phyloP scores from a whole-genome alignment of 352 stramenopile genomes.

The Phytophthora tentaculata region DNA sequence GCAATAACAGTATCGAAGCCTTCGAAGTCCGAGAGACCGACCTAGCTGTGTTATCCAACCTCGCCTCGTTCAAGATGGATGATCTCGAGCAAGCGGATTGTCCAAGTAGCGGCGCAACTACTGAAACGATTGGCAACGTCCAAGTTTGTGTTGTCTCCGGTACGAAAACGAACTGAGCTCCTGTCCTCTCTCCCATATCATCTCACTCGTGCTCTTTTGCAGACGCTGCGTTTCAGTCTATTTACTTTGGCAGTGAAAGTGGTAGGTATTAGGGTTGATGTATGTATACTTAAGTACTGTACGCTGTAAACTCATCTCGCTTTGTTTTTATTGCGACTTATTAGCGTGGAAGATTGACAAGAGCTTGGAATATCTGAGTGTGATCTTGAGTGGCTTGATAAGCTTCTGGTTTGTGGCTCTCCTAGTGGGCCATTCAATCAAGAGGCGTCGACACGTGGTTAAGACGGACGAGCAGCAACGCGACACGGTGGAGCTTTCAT shows the following conservation, averaged over 20 bases:
- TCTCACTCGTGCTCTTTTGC: neutral
- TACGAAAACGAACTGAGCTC: no score
- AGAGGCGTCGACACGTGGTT: conserved; percentile 8
- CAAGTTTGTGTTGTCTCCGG: conserved; percentile 44
- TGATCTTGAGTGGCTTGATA: conserved; percentile 40
- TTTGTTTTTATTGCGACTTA: conserved; percentile 3
- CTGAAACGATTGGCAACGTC: conserved; percentile 30
- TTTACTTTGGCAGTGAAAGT: conserved; percentile 26
- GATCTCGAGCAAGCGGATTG: conserved; percentile 30
- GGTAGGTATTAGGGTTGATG: conserved; percentile 24
- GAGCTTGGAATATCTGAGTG: conserved; percentile 32
- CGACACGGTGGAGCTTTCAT: conserved; percentile 30
- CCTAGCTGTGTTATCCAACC: conserved; percentile 24
- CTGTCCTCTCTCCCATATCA: no score
- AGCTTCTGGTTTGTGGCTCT: conserved; percentile 45
- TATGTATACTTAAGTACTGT: no score
- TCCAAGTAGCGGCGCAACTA: conserved; percentile 30
- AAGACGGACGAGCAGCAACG: conserved; percentile 21
- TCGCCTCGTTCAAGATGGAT: conserved; percentile 38
- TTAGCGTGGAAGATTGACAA: conserved; percentile 25
- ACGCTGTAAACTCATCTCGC: no score
- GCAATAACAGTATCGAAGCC: conserved; percentile 40
- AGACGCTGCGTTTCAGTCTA: conserved; percentile 26
- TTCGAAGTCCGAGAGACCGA: conserved; percentile 41
- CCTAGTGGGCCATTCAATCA: conserved; percentile 30